Conservation (phyloP, 805 yeast species). For the Teunomyces stri region DNA sequence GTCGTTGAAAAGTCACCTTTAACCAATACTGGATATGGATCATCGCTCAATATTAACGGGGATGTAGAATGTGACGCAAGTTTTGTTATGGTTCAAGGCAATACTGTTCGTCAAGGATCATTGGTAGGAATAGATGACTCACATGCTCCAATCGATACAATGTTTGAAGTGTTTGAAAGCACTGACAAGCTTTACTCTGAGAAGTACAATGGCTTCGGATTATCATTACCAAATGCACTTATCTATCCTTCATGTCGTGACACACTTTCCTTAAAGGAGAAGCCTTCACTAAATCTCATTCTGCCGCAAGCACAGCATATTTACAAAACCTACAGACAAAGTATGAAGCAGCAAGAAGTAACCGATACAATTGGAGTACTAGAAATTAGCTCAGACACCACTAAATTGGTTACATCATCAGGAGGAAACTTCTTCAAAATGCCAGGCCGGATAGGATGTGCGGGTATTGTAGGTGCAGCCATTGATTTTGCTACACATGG, state of each 20-base stretch:
- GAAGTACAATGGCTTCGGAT: slow-evolving; percentile 19
- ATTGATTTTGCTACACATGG: slow-evolving; percentile 23
- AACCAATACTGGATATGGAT: slow-evolving; percentile 52
- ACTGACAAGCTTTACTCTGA: slow-evolving; percentile 15
- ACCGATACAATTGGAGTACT: slow-evolving; percentile 49
- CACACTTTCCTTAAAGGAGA: background rate
- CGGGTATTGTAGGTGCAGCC: slow-evolving; percentile 49
- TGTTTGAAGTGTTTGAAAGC: slow-evolving; percentile 19
- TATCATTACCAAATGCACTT: slow-evolving; percentile 35
- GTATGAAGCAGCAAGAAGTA: slow-evolving; percentile 11
- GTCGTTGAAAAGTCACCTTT: slow-evolving; percentile 36
- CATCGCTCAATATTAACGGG: slow-evolving; percentile 41
- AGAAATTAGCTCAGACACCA: slow-evolving; percentile 12
- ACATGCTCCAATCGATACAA: slow-evolving; percentile 30
- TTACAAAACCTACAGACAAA: slow-evolving; percentile 6
- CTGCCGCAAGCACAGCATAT: slow-evolving; percentile 11
- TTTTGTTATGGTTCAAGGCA: slow-evolving; percentile 18
- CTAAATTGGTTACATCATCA: slow-evolving; percentile 41
- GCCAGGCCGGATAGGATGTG: slow-evolving; percentile 54
- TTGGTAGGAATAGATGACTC: slow-evolving; percentile 10
- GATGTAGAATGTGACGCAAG: slow-evolving; percentile 47
- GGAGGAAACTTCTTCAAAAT: slow-evolving; percentile 54
- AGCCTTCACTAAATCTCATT: slow-evolving; percentile 1
- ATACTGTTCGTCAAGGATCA: slow-evolving; percentile 7
- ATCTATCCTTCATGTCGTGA: background rate